These are phyloP conservation scores for Endocalyx cinctus DNA, from an alignment of 2,329 filamentous ascomycete genomes.

Conservation along the genomic window DNA sequence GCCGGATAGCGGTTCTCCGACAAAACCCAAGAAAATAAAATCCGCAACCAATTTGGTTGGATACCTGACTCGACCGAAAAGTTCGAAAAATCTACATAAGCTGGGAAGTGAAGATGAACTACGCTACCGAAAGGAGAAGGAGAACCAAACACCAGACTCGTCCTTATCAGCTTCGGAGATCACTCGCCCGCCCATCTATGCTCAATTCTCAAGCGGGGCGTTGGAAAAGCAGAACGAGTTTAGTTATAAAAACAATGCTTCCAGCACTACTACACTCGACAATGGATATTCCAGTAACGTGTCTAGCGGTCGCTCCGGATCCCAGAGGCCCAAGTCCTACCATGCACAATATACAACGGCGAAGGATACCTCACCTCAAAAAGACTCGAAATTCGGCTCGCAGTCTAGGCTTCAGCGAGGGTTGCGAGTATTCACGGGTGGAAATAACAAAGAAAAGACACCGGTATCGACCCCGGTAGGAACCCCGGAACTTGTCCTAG, in stretches of 20 bases:
- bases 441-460: constrained; percentile 34
- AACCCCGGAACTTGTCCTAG: constrained; percentile 53
- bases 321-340: constrained; percentile 48
- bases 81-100: constrained; percentile 61
- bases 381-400: constrained; percentile 13
- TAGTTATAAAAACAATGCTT: constrained; percentile 7
- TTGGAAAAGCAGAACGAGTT: constrained; percentile 20
- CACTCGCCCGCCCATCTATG: constrained; percentile 69
- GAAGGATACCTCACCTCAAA: constrained; percentile 14
- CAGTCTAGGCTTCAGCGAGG: constrained; percentile 36
- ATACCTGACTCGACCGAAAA: constrained; percentile 71
- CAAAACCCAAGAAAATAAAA: constrained; percentile 72
- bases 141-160: constrained; percentile 66
- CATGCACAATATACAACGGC: constrained; percentile 32
- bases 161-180: constrained; percentile 35
- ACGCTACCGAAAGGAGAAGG: constrained; percentile 63
- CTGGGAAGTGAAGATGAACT: constrained; percentile 46
- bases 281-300: constrained; percentile 13
- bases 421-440: constrained; percentile 36
- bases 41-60: constrained; percentile 77
- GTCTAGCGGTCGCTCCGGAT: constrained; percentile 23
- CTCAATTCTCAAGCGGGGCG: constrained; percentile 58
- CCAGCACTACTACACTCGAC: constrained; percentile 1
- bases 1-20: constrained; percentile 40
- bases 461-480: constrained; percentile 35